Base-by-base conservation (phyloP, 805 yeast species). In the Starmerella sp. region DNA sequence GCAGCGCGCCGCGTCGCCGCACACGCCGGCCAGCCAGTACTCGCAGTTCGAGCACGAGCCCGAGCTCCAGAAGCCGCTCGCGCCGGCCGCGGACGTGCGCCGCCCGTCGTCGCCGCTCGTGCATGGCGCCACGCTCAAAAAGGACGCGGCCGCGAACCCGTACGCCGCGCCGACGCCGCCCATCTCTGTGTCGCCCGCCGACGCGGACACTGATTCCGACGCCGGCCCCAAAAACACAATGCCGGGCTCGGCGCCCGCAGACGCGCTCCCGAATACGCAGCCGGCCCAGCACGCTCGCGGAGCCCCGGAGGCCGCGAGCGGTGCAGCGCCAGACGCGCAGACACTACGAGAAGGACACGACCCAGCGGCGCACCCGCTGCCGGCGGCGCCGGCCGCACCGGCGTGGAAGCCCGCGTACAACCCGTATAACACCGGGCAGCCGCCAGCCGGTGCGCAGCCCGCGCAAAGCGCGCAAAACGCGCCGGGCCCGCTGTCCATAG, bases 51-150 rank as follows among this genome's bases (percentile, higher is more conserved):
- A 46, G n/a, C 14, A 22, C 4, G 36, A 46, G n/a, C 8, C 36
- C 4, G 36, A 28, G 28, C 49, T 46, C 6, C 39, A 32, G 49
- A 46, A 46, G 30, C 49, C 49, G 7, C 4, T 13, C 14, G 39
- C 49, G 30, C 39, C 39, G 29, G 30, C 15, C 15, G 30, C 39
- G 15, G 49, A 46, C 30, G 5, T 11, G 31, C 34, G 38, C 8
- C 37, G 49, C 22, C 49, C 49, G 28, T 46, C 49, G 31, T 46
- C 49, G 30, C 49, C 49, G 37, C 49, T 46, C 15, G 49, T 34
- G 10, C 34, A 34, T 11, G 39, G n/a, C 15, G 14, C 37, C 6
- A 5, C 37, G 29, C 37, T 44, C 37, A 44, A 44, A 32, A 30
- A 30, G 48, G 46, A 7, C n/a, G 34, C 10, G 14, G 28, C 22